Percentiles rank a stretch among this genome's conserved stretches.
Conservation (phyloP, 176 grass and related monocot genomes). For the Zea mays region Zm-B73-REFERENCE-NAM-5.0 NC_050096.1:13809001-13809500, state of each 20-base stretch:
- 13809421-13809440: neutral
- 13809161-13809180: neutral
- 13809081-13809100: constrained; percentile 24
- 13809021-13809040: constrained; percentile 90
- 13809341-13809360: neutral
- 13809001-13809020: constrained; percentile 75
- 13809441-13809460: neutral
- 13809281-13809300: constrained; percentile 19
- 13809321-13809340: neutral
- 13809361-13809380: neutral
- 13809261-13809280: too few relatives aligned
- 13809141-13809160: neutral
- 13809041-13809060: constrained; percentile 92
- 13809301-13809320: neutral
- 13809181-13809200: neutral
- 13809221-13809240: constrained; percentile 10
- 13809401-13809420: neutral
- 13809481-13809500: constrained; percentile 84
- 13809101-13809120: constrained; percentile 20
- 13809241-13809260: neutral
- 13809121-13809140: neutral
- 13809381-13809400: neutral
- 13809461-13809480: constrained; percentile 16
- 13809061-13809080: constrained; percentile 54
- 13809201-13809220: neutral